Conservation (phyloP, 2,329 filamentous ascomycete species). For the Penicillium sp. region DNA sequence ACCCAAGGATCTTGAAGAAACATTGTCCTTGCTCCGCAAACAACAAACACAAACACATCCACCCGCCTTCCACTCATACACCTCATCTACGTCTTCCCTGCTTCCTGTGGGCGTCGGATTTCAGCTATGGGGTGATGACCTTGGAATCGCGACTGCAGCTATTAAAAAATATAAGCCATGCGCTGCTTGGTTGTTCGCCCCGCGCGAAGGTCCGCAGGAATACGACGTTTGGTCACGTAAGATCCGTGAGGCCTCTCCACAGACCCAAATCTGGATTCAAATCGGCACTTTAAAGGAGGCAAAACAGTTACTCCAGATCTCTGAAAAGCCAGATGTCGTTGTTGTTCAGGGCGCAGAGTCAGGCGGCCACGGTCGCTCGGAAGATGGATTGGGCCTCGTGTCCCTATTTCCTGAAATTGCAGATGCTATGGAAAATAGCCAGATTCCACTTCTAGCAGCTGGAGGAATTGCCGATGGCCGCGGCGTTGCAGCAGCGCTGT, state of each 20-base stretch:
- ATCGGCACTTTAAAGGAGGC: slow-evolving; percentile 58
- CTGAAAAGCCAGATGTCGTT: slow-evolving; percentile 54
- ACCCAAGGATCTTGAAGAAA: slow-evolving; percentile 37
- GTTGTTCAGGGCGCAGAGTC: slow-evolving; percentile 61
- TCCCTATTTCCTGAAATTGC: slow-evolving; percentile 57
- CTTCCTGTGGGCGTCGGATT: slow-evolving; percentile 49
- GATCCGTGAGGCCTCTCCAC: slow-evolving; percentile 47
- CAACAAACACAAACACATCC: slow-evolving; percentile 2
- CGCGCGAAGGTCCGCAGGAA: slow-evolving; percentile 36
- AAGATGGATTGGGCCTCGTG: slow-evolving; percentile 54
- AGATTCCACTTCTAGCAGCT: slow-evolving; percentile 55
- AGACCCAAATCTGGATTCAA: slow-evolving; percentile 60
- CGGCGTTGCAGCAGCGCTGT: slow-evolving; percentile 55
- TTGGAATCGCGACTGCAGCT: slow-evolving; percentile 33
- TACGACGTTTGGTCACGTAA: slow-evolving; percentile 50
- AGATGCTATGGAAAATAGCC: slow-evolving; percentile 43
- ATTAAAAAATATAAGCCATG: slow-evolving; percentile 43
- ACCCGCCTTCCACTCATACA: slow-evolving; percentile 1
- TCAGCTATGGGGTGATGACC: slow-evolving; percentile 45
- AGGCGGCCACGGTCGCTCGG: slow-evolving; percentile 58
- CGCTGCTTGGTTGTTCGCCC: slow-evolving; percentile 50
- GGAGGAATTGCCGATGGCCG: slow-evolving; percentile 60
- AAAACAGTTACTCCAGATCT: slow-evolving; percentile 41
- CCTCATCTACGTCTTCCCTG: slow-evolving; percentile 13
- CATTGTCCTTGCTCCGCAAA: slow-evolving; percentile 28